Percentiles rank a stretch among this genome's conserved stretches.
Evolutionary conservation across 2,329 filamentous ascomycete genomes (phyloP).

Genomic region (Talaromyces albobiverticillius): DNA sequence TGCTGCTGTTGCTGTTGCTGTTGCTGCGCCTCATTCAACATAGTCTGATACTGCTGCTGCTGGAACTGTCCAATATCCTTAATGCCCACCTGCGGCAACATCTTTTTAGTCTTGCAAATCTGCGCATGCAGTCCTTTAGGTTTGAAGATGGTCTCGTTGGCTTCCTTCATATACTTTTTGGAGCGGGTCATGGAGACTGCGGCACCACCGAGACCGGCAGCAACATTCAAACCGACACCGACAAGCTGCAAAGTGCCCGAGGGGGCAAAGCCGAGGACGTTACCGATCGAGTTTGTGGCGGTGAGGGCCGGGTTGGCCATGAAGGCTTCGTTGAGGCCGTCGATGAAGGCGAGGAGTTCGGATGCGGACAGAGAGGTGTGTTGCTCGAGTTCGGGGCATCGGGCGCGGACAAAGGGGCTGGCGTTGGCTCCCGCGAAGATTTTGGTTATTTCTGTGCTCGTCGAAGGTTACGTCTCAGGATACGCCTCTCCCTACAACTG

Average conservation of each 20-base stretch:
- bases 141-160: slow-evolving; percentile 31
- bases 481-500: no score
- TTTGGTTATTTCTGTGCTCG: neutral
- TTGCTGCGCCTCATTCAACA: neutral
- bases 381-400: slow-evolving; percentile 5
- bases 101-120: slow-evolving; percentile 23
- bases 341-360: slow-evolving; percentile 33
- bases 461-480: neutral
- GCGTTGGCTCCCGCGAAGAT: neutral
- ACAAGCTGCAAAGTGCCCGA: slow-evolving; percentile 23
- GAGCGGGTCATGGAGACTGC: slow-evolving; percentile 23
- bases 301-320: slow-evolving; percentile 49
- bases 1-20: no score
- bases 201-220: slow-evolving; percentile 15
- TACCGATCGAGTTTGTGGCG: slow-evolving; percentile 22
- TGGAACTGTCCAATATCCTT: slow-evolving; percentile 8
- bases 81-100: slow-evolving; percentile 16
- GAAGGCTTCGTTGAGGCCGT: slow-evolving; percentile 49
- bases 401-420: slow-evolving; percentile 16
- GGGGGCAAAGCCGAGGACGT: slow-evolving; percentile 28
- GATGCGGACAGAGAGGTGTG: neutral
- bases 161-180: slow-evolving; percentile 25
- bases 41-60: neutral
- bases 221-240: slow-evolving; percentile 16
- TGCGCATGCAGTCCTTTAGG: slow-evolving; percentile 30